Evolutionary conservation across 495 filamentous ascomycete species (phyloP), one percentile per base, ranked within the genome.

Genomic region (Podospora bellae-mahoneyi): DNA sequence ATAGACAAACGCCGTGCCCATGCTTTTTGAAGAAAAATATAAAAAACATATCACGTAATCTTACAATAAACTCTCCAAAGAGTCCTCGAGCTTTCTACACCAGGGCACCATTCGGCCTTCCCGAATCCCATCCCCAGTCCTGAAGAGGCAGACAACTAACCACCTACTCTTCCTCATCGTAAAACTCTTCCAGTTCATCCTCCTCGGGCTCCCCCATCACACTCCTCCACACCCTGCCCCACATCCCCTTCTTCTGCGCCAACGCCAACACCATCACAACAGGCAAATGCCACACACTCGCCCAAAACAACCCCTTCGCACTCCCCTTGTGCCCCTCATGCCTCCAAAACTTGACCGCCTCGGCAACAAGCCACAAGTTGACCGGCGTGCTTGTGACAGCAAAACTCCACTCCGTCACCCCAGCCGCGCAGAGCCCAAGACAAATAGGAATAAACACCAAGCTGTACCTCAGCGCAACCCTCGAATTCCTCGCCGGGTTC

Each of bases 211-310:
- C 78, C 16, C 90, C 91, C 61, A 86, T 79, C 0, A 89, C 75
- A 44, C 87, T 85, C 65, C 85, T 82, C 91, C 90, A 96, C 23
- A 97, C 85, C 48, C 93, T 85, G 70, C 90, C 86, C 93, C 92
- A 97, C 72, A 98, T 83, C 0, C 94, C 96, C 80, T 93, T 97
- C 86, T 99, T 99, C 75, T 95, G 93, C 60, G 89, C 87, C 76
- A 98, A 91, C 54, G 93, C 96, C 67, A 97, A 81, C 66, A 97
- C 91, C 83, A 99, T 88, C 26, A 97, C 85, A 58, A 92, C 91
- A 0, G 95, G 95, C 53, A 99, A 73, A 81, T 97, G 93, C 95
- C 95, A 99, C 27, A 99, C 93, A 78, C 92, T 96, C 0, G 95
- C 92, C 95, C 95, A 99, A 79, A 99, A 99, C 66, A 99, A 75